Base-by-base conservation (phyloP, 179 eudicot genomes). In the Silene vulgaris region DNA sequence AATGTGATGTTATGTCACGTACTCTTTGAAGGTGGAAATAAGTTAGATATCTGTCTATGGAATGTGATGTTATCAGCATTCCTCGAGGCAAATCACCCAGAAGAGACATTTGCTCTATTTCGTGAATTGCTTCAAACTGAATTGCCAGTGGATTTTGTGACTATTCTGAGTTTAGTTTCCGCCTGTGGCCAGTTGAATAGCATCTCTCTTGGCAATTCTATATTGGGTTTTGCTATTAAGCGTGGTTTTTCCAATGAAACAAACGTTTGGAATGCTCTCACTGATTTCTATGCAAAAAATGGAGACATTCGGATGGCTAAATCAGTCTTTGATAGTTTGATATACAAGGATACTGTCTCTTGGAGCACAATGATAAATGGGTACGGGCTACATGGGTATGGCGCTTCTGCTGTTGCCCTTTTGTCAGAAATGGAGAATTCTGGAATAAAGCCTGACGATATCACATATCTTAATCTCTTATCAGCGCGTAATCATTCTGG, bases 401-500 rank as follows among this genome's bases (percentile, higher is more conserved):
- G 84, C 16, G 77, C 80, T 37, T 77, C 86, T 57, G 88, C 95
- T 8, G 68, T 87, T 40, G 60, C 68, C 40, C 86, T 90, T 35
- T 48, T 87, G 60, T 75, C 81, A 2, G 62, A 85, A 32, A 91
- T 91, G 96, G 82, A 76, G 73, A 68, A 68, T 75, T 75, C 69
- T 0, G 84, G 86, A 2, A 32, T 89, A 21, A 72, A 64, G 73
- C 96, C 91, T 1, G 87, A 87, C 52, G 78, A 78, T 19, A 71
- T 88, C 3, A 86, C 93, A 35, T 89, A 85, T 75, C 75, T 86
- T n/a, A 84, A 80, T 74, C 75, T 84, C 21, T 76, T 91, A 80
- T 90, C 93, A 35, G 90, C 93, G 28, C 88, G 96, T 75, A 90
- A 90, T 71, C 97, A 85, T 83, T 73, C 86, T 12, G 97, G 96